These are phyloP conservation scores for Clarkia xantiana DNA, from an alignment of 345 rosid species.

Conservation along the genomic window DNA sequence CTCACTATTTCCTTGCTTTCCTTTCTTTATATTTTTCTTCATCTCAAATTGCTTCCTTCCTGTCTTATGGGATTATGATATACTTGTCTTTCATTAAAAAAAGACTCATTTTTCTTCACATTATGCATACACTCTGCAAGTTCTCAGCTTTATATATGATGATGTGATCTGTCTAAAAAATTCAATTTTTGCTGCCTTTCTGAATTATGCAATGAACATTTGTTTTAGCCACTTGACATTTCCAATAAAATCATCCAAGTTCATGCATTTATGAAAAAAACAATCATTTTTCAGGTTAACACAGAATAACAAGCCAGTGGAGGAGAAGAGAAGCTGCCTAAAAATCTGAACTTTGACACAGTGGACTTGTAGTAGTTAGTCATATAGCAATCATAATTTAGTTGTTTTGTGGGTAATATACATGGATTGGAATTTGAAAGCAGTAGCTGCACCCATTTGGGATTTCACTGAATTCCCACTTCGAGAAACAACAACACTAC, in stretches of 20 bases:
- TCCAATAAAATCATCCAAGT: slow-evolving; percentile 5
- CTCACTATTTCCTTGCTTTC: neutral
- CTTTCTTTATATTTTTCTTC: slow-evolving; percentile 12
- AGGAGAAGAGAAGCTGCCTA: too few relatives aligned
- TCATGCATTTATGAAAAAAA: slow-evolving; percentile 7
- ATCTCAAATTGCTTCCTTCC: slow-evolving; percentile 21
- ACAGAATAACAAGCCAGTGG: slow-evolving; percentile 4
- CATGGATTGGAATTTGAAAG: slow-evolving; percentile 71
- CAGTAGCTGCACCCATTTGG: slow-evolving; percentile 28
- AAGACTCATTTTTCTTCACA: neutral
- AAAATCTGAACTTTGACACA: too few relatives aligned
- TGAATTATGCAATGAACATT: neutral
- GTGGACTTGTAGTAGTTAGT: too few relatives aligned
- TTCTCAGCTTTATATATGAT: too few relatives aligned
- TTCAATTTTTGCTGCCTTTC: too few relatives aligned
- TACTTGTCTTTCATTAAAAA: neutral
- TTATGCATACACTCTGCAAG: neutral
- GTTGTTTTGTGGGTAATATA: too few relatives aligned
- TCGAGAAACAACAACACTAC: slow-evolving; percentile 28
- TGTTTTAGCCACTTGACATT: neutral
- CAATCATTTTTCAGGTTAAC: neutral
- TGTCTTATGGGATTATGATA: slow-evolving; percentile 14
- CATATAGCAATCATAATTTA: too few relatives aligned
- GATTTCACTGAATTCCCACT: slow-evolving; percentile 40
- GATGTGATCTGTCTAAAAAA: too few relatives aligned